These are phyloP conservation scores for Fraxinus ornus DNA, from an alignment of 305 asterid genomes.

Conservation along the genomic window DNA sequence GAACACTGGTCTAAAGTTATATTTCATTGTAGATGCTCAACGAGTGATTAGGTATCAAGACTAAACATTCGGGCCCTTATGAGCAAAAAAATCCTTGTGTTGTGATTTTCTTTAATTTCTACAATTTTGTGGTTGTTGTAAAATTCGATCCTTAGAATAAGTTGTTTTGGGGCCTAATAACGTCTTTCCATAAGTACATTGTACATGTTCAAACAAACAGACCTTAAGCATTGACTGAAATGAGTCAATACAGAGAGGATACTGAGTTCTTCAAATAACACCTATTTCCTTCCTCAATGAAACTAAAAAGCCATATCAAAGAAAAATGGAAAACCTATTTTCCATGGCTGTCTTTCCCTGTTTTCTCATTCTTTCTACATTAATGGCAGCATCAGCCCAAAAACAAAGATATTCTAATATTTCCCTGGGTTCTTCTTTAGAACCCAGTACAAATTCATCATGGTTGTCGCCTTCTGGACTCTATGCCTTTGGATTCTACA, in stretches of 20 bases:
- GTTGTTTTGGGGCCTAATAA: no score
- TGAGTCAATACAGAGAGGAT: not conserved
- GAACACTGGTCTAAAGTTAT: no score
- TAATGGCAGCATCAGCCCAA: conserved; percentile 11
- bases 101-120: no score
- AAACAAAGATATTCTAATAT: not conserved
- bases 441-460: conserved; percentile 17
- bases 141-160: no score
- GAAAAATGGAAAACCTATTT: not conserved
- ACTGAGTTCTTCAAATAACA: not conserved
- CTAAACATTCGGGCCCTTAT: no score
- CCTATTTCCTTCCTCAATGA: not conserved
- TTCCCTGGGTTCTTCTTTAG: conserved; percentile 25
- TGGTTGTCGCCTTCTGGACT: conserved; percentile 30
- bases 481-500: conserved; percentile 31
- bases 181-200: no score
- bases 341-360: not conserved
- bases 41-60: no score
- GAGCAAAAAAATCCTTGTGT: no score
- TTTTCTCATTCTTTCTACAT: conserved; percentile 5
- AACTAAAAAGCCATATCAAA: not conserved
- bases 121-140: no score
- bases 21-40: no score
- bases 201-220: not conserved
- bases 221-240: not conserved